Conservation (phyloP, 345 rosid genomes). For the Gossypium mustelinum region DNA sequence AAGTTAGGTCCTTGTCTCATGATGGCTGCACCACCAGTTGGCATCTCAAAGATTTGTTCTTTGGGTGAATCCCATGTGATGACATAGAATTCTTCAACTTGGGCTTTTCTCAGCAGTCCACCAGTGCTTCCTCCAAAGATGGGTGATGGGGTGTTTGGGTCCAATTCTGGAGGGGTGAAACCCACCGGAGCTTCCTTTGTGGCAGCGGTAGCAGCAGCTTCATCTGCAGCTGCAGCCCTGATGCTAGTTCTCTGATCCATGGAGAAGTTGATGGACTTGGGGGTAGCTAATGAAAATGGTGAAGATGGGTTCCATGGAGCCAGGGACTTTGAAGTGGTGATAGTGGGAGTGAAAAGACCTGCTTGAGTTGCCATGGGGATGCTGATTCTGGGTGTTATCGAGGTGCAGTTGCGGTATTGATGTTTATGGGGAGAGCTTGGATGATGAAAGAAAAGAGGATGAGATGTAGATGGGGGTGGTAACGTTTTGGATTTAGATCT, state of each 20-base stretch:
- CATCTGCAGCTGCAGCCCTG: background rate
- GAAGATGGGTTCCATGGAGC: constrained; percentile 46
- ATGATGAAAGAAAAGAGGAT: background rate
- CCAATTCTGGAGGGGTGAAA: constrained; percentile 4
- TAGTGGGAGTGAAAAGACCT: constrained; percentile 50
- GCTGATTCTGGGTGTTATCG: background rate
- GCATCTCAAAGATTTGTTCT: background rate
- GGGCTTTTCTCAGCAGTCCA: background rate
- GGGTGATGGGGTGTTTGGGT: constrained; percentile 6
- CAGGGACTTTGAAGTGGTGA: constrained; percentile 39
- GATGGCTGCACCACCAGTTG: background rate
- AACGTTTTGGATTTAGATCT: too few relatives aligned
- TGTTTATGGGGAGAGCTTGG: background rate
- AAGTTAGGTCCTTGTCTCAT: constrained; percentile 1
- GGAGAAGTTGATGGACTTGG: background rate
- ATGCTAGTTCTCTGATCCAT: background rate
- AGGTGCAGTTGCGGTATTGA: background rate
- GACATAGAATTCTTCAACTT: background rate
- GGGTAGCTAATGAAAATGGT: constrained; percentile 3
- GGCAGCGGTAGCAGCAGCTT: background rate
- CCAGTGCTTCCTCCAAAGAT: constrained; percentile 5
- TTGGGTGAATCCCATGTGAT: background rate
- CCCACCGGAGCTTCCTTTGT: constrained; percentile 5
- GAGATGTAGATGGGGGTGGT: background rate
- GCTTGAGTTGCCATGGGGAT: constrained; percentile 66